Conservation (phyloP, 352 stramenopile species). For the Pythium aphanidermatum region DNA sequence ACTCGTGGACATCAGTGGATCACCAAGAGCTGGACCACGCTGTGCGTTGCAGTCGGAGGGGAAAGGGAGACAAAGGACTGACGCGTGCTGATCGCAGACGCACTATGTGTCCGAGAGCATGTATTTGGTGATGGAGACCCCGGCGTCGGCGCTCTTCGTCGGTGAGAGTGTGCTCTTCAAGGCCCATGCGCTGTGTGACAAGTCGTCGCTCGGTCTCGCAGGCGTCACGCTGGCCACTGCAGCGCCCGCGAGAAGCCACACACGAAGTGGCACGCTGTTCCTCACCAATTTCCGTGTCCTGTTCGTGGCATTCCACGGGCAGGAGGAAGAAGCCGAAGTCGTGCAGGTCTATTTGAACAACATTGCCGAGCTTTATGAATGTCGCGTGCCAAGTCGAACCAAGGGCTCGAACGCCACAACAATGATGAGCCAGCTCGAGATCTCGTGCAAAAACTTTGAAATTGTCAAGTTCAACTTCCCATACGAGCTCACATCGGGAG, state of each 20-base stretch:
- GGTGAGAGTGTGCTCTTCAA: slow-evolving; percentile 71
- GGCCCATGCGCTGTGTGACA: slow-evolving; percentile 62
- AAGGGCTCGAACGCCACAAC: slow-evolving; percentile 18
- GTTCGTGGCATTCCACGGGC: slow-evolving; percentile 67
- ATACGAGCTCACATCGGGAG: slow-evolving; percentile 46
- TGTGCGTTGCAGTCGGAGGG: slow-evolving; percentile 37
- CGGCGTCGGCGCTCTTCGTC: slow-evolving; percentile 39
- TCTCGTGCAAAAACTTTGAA: slow-evolving; percentile 86
- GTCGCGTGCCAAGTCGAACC: slow-evolving; percentile 33
- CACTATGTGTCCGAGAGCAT: slow-evolving; percentile 75
- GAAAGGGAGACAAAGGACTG: not conserved
- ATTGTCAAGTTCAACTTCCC: slow-evolving; percentile 77
- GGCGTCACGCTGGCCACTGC: slow-evolving; percentile 11
- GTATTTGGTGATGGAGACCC: slow-evolving; percentile 73
- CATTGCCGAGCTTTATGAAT: slow-evolving; percentile 69
- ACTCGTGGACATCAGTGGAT: slow-evolving; percentile 83
- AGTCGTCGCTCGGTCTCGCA: slow-evolving; percentile 35
- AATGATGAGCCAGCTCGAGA: slow-evolving; percentile 60
- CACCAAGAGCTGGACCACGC: slow-evolving; percentile 72
- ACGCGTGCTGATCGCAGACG: slow-evolving; percentile 26
- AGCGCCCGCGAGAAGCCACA: slow-evolving; percentile 3
- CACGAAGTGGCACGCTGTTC: slow-evolving; percentile 57
- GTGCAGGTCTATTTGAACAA: slow-evolving; percentile 66
- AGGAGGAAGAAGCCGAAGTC: slow-evolving; percentile 23
- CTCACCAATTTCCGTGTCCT: slow-evolving; percentile 66